phyloP scores from a whole-genome alignment of 441 rosid species.

The Jatropha multifida region DNA sequence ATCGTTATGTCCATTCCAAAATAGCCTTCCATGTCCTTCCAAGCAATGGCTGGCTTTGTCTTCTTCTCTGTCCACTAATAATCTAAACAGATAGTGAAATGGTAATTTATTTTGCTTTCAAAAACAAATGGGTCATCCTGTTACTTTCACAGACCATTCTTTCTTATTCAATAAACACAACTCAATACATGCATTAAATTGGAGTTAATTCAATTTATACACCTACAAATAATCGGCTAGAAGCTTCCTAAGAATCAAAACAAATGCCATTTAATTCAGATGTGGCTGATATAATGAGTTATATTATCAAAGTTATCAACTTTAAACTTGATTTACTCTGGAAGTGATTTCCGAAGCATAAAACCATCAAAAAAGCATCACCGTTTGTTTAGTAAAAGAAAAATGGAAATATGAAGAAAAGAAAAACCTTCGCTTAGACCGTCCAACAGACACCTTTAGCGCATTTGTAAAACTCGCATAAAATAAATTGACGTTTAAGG shows the following conservation, averaged over 20 bases:
- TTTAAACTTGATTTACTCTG: background rate
- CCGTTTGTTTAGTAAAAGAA: background rate
- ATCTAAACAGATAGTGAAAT: background rate
- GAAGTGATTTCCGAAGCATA: background rate
- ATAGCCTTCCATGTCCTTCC: background rate
- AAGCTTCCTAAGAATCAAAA: too few relatives aligned
- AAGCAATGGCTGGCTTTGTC: conserved; percentile 1
- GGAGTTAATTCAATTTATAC: background rate
- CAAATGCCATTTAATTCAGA: too few relatives aligned
- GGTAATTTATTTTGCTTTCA: background rate
- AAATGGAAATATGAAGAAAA: background rate
- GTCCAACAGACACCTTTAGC: background rate
- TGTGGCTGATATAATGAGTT: too few relatives aligned
- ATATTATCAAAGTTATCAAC: background rate
- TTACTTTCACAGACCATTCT: too few relatives aligned
- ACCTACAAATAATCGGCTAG: too few relatives aligned
- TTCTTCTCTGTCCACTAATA: background rate
- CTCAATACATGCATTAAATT: background rate
- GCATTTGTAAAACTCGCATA: background rate
- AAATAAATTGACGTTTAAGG: background rate
- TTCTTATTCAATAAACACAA: too few relatives aligned
- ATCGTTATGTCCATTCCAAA: background rate
- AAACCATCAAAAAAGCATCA: background rate
- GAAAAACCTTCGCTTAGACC: background rate
- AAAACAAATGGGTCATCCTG: too few relatives aligned